phyloP scores from a whole-genome alignment of 2,329 filamentous ascomycete genomes.

The Cladosporium sp. region DNA sequence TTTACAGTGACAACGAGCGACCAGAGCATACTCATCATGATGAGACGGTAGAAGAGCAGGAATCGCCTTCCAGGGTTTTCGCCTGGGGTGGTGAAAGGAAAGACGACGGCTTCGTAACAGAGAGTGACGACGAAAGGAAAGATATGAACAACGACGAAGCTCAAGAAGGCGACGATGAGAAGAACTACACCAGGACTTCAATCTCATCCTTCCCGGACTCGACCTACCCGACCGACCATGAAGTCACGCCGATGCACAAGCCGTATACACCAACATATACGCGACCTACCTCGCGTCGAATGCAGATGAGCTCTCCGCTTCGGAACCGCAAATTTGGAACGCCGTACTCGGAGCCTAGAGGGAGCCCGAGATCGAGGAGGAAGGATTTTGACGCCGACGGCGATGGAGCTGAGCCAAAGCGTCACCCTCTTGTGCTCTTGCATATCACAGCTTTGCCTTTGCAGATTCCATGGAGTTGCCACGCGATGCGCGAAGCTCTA shows the following conservation, averaged over 20 bases:
- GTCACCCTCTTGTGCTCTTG: slow-evolving; percentile 66
- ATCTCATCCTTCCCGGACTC: slow-evolving; percentile 32
- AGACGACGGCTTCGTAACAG: slow-evolving; percentile 13
- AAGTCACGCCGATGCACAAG: slow-evolving; percentile 19
- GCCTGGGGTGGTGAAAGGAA: not conserved
- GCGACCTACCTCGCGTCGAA: slow-evolving; percentile 61
- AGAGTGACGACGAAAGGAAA: slow-evolving; percentile 10
- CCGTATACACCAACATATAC: slow-evolving; percentile 56
- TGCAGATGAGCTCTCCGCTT: slow-evolving; percentile 68
- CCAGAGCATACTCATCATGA: not conserved
- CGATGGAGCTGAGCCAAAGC: slow-evolving; percentile 15
- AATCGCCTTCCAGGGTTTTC: not conserved
- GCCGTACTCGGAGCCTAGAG: slow-evolving; percentile 37
- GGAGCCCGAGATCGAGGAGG: slow-evolving; percentile 52
- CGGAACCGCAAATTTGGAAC: slow-evolving; percentile 48
- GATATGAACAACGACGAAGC: slow-evolving; percentile 6
- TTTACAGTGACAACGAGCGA: not conserved
- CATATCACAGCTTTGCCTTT: slow-evolving; percentile 74
- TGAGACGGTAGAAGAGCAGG: not conserved
- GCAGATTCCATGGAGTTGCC: slow-evolving; percentile 56
- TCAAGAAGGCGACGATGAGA: slow-evolving; percentile 11
- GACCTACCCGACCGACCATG: slow-evolving; percentile 24
- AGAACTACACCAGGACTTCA: slow-evolving; percentile 23
- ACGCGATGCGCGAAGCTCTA: slow-evolving; percentile 47
- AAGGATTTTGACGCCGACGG: slow-evolving; percentile 12